Evolutionary conservation across 192 early-diverging fungal genomes (phyloP).

Genomic region (Ambispora gerdemannii): DNA sequence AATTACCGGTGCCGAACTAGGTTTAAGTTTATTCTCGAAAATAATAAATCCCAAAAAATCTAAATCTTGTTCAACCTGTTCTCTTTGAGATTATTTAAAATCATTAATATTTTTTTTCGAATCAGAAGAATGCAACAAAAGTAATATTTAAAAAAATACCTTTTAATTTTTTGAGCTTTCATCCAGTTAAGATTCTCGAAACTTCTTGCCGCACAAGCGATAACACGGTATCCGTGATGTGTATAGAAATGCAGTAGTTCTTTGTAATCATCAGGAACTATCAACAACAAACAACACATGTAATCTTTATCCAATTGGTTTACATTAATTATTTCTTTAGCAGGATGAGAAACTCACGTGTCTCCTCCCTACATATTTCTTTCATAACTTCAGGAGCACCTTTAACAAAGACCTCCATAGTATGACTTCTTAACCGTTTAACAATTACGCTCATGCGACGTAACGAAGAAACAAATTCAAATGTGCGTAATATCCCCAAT

Average conservation of each 20-base stretch:
- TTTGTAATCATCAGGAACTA: conserved; percentile 85
- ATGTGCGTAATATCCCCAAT: conserved; percentile 79
- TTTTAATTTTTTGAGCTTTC: conserved; percentile 72
- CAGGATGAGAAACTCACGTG: conserved; percentile 46
- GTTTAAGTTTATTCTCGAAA: conserved; percentile 99
- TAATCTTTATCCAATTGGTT: neutral
- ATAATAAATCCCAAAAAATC: conserved; percentile 93
- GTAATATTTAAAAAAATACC: conserved; percentile 31
- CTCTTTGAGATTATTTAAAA: conserved; percentile 48
- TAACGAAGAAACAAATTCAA: conserved; percentile 90
- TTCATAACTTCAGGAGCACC: conserved; percentile 96
- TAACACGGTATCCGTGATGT: conserved; percentile 95
- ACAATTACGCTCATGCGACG: conserved; percentile 93
- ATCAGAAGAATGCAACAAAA: neutral
- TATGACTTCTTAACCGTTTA: conserved; percentile 58
- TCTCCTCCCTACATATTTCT: conserved; percentile 79
- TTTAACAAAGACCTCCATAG: conserved; percentile 88
- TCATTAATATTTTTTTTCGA: neutral
- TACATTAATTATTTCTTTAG: neutral
- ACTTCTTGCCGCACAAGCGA: conserved; percentile 85
- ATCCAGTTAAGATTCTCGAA: conserved; percentile 66
- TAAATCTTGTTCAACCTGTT: conserved; percentile 81
- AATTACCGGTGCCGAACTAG: conserved; percentile 75
- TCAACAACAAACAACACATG: neutral
- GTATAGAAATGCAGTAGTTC: conserved; percentile 80